These are phyloP conservation scores for Trichosporon sp. DNA, from an alignment of 1,284 basidiomycete species.

Conservation along the genomic window DNA sequence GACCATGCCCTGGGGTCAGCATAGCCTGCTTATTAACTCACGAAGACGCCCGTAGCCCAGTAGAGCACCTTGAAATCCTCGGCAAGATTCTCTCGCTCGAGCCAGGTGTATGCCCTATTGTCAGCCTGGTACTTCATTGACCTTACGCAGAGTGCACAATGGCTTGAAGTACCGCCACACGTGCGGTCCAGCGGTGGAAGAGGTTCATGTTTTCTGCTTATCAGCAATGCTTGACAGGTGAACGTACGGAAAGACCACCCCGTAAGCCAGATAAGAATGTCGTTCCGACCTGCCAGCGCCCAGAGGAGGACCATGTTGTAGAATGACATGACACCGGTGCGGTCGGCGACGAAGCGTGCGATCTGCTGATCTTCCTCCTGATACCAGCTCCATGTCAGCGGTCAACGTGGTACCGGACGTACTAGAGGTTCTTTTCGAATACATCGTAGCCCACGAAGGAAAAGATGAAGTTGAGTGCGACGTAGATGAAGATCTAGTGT, in stretches of 20 bases:
- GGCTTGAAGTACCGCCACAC: conserved; percentile 33
- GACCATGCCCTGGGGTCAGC: conserved; percentile 31
- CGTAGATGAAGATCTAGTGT: conserved; percentile 36
- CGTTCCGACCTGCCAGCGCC: conserved; percentile 39
- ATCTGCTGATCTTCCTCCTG: conserved; percentile 26
- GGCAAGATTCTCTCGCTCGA: conserved; percentile 21
- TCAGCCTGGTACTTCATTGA: no score
- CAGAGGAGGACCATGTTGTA: conserved; percentile 40
- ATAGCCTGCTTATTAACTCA: conserved; percentile 17
- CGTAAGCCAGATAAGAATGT: conserved; percentile 43
- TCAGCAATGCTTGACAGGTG: no score
- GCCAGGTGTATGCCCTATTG: conserved; percentile 29
- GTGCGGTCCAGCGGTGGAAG: conserved; percentile 42
- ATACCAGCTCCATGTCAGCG: conserved; percentile 20
- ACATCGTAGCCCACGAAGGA: conserved; percentile 61
- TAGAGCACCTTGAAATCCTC: conserved; percentile 26
- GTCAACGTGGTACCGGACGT: background rate
- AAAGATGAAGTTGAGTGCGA: conserved; percentile 42
- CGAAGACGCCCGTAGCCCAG: conserved; percentile 36
- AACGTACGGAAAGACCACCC: conserved; percentile 42
- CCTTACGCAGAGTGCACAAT: conserved; percentile 33
- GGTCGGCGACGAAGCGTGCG: conserved; percentile 36
- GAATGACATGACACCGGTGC: conserved; percentile 41
- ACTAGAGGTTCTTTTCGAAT: conserved; percentile 53
- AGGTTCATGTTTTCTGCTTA: conserved; percentile 30